phyloP scores from a whole-genome alignment of 108 stramenopile species.

The Bacterosira constricta region DNA sequence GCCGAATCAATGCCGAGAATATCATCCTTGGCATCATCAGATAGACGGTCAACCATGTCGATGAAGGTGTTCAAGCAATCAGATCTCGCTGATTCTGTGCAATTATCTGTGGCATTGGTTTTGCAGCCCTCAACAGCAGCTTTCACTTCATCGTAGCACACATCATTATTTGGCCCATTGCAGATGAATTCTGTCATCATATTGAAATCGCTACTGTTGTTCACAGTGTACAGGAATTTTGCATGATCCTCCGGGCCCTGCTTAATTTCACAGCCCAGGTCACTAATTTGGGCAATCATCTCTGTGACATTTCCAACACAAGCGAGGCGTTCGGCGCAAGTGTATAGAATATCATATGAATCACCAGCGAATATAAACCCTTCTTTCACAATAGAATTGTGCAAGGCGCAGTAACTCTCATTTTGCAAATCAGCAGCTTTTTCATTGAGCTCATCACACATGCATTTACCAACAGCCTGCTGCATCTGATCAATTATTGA shows the following conservation, averaged over 20 bases:
- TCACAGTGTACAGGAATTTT: background rate
- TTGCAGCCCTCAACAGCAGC: background rate
- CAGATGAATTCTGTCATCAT: background rate
- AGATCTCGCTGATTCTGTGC: background rate
- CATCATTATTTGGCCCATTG: background rate
- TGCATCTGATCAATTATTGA: background rate
- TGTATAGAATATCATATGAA: background rate
- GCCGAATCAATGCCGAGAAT: background rate
- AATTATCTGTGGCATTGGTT: background rate
- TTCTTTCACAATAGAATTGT: background rate
- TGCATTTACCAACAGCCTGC: background rate
- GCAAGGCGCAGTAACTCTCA: background rate
- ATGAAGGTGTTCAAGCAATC: background rate
- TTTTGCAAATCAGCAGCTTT: background rate
- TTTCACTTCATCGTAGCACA: background rate
- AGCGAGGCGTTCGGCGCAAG: background rate
- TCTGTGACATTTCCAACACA: background rate
- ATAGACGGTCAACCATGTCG: background rate
- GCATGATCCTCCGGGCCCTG: background rate
- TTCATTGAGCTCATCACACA: background rate
- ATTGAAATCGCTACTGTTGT: background rate
- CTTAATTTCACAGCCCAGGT: background rate
- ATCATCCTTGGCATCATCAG: background rate
- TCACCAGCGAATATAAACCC: background rate
- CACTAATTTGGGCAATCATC: background rate